Evolutionary conservation across 768 basidiomycete genomes (phyloP), one percentile per base, ranked within the genome.

Genomic region (Tylopilus subfusipes): DNA sequence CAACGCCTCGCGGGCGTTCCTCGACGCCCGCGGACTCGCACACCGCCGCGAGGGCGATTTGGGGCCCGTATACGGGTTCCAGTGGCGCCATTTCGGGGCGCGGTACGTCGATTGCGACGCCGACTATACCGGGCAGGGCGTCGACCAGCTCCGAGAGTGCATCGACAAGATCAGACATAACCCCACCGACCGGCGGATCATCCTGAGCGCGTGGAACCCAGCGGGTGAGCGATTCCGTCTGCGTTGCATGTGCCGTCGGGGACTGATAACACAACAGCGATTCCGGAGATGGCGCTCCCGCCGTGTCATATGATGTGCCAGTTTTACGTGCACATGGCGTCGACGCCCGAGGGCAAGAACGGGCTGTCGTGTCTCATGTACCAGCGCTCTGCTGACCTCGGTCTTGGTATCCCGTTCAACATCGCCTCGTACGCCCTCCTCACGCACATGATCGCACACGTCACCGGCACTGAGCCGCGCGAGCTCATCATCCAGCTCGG

Each of bases 281-380:
- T 99, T 24, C 83, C 86, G 1, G 78, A 82, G 36, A 99, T 98
- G 97, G 97, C 97, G 0, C 83, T 99, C 0, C 97, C 97, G 0
- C 97, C 97, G 0, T 99, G 97, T 72, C 97, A 98, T 73, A 88
- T 98, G 84, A 87, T 98, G 72, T 98, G 94, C 74, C 97, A 99
- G 68, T 99, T 99, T 79, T 98, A 93, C 76, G 96, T 99, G 33
- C 88, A 93, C 66, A 85, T 96, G 33, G 90, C 96, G 0, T 72
- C 83, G 4, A 58, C 58, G 0, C 59, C 77, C 1, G 62, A 72
- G 14, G 63, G 77, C 18, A 85, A 82, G 59, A 87, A 86, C 10
- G 82, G 81, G 53, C 85, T 98, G 18, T 95, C 93, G 10, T 98
- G 95, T 71, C 79, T 96, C 42, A 94, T 98, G 93, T 98, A 87